Percentiles rank a stretch among this genome's conserved stretches.
Conservation (phyloP, 2,329 filamentous ascomycete species). For the Knufia fluminis region DNA sequence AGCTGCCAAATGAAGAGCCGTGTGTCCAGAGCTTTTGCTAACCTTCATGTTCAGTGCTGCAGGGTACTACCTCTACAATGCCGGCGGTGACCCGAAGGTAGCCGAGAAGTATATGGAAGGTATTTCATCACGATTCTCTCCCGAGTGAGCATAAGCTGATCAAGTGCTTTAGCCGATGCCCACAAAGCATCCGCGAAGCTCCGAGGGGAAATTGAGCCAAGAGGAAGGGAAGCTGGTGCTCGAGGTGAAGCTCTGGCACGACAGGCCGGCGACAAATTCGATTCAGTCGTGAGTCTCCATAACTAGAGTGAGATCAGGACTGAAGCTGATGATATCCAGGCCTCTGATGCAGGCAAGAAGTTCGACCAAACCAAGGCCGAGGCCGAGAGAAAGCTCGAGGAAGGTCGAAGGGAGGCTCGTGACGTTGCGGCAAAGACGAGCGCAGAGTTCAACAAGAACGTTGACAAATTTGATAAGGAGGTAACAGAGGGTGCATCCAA, state of each 20-base stretch:
- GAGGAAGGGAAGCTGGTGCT: conserved; percentile 54
- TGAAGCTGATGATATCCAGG: conserved; percentile 8
- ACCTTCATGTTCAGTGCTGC: conserved; percentile 40
- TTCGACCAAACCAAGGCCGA: conserved; percentile 24
- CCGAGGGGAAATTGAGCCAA: conserved; percentile 56
- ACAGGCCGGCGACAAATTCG: conserved; percentile 55
- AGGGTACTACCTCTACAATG: conserved; percentile 85
- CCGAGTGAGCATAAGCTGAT: conserved; percentile 11
- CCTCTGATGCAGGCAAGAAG: conserved; percentile 20
- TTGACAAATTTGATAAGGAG: conserved; percentile 74
- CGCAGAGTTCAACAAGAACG: conserved; percentile 40
- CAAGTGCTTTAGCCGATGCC: conserved; percentile 56
- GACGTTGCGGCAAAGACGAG: conserved; percentile 57
- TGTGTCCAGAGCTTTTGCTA: background rate
- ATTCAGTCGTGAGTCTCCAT: conserved; percentile 52
- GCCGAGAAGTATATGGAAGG: conserved; percentile 84
- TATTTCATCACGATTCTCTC: conserved; percentile 33
- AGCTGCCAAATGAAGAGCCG: background rate
- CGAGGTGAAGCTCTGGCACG: conserved; percentile 53
- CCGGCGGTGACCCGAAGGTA: conserved; percentile 69
- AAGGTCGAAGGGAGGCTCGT: conserved; percentile 55
- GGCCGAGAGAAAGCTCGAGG: conserved; percentile 44
- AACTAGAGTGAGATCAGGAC: too few relatives aligned
- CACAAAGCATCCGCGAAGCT: conserved; percentile 58
- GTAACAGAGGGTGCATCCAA: conserved; percentile 70